These are phyloP conservation scores for Aspergillus wentii DNA, from an alignment of 495 filamentous ascomycete species.

Conservation along the genomic window DNA sequence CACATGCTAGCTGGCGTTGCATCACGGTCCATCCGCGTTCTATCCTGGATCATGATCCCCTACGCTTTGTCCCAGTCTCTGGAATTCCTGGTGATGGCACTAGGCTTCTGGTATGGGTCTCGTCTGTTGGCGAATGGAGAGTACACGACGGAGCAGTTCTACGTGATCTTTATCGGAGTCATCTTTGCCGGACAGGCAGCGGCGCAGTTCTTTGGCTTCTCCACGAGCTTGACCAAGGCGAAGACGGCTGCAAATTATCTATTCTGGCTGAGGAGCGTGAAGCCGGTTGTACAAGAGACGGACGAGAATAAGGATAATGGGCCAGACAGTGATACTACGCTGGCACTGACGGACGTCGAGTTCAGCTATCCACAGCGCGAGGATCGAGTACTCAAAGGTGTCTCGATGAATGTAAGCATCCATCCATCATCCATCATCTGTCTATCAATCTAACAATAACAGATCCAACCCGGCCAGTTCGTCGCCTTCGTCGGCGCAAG, in stretches of 20 bases:
- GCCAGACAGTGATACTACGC: constrained; percentile 9
- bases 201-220: constrained; percentile 40
- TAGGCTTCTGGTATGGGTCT: constrained; percentile 8
- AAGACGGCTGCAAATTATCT: constrained; percentile 41
- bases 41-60: constrained; percentile 6
- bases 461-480: constrained; percentile 55
- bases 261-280: constrained; percentile 34
- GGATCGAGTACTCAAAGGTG: constrained; percentile 6
- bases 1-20: constrained; percentile 38
- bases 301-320: constrained; percentile 21
- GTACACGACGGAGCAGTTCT: constrained; percentile 35
- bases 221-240: constrained; percentile 40
- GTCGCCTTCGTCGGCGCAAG: constrained; percentile 56
- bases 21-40: constrained; percentile 25
- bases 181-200: constrained; percentile 45
- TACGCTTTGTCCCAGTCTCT: constrained; percentile 11
- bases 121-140: constrained; percentile 3
- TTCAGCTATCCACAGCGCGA: constrained; percentile 50
- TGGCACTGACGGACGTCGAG: constrained; percentile 50
- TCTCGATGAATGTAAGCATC: too few relatives aligned
- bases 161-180: constrained; percentile 47
- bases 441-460: too few relatives aligned
- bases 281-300: constrained; percentile 31
- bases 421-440: too few relatives aligned
- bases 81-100: constrained; percentile 31